phyloP scores from a whole-genome alignment of 2,329 filamentous ascomycete genomes.

The Fusarium denticulatum region DNA sequence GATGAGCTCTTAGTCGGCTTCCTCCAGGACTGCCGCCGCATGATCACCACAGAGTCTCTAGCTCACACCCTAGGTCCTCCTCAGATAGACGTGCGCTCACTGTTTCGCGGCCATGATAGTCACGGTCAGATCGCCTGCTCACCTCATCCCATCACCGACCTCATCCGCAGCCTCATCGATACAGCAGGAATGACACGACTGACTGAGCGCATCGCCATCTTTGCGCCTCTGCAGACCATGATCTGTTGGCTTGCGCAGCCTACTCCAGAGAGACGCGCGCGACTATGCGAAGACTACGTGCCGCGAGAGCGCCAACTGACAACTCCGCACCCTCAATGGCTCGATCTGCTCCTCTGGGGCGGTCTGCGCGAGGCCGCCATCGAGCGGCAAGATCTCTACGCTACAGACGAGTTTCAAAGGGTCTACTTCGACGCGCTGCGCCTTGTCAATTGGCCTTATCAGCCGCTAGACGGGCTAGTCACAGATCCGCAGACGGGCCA shows the following conservation, averaged over 20 bases:
- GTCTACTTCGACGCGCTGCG: conserved; percentile 48
- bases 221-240: conserved; percentile 46
- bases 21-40: conserved; percentile 49
- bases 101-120: conserved; percentile 44
- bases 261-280: conserved; percentile 43
- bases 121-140: conserved; percentile 38
- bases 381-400: conserved; percentile 49
- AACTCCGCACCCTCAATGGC: conserved; percentile 46
- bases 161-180: conserved; percentile 46
- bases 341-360: conserved; percentile 48
- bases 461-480: conserved; percentile 26
- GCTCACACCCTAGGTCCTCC: conserved; percentile 47
- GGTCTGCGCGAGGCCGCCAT: conserved; percentile 50
- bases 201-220: conserved; percentile 47
- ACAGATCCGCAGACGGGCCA: conserved; percentile 36
- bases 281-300: conserved; percentile 34
- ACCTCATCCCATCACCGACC: conserved; percentile 46
- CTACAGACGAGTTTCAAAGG: conserved; percentile 50
- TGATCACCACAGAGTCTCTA: conserved; percentile 42
- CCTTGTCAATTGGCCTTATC: conserved; percentile 49
- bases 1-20: conserved; percentile 51
- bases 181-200: conserved; percentile 41
- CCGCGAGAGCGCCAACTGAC: conserved; percentile 44
- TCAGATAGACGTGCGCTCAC: conserved; percentile 47
- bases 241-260: conserved; percentile 47